Evolutionary conservation across 139 green algal genomes (phyloP).

Genomic region (Chlorella sp.): DNA sequence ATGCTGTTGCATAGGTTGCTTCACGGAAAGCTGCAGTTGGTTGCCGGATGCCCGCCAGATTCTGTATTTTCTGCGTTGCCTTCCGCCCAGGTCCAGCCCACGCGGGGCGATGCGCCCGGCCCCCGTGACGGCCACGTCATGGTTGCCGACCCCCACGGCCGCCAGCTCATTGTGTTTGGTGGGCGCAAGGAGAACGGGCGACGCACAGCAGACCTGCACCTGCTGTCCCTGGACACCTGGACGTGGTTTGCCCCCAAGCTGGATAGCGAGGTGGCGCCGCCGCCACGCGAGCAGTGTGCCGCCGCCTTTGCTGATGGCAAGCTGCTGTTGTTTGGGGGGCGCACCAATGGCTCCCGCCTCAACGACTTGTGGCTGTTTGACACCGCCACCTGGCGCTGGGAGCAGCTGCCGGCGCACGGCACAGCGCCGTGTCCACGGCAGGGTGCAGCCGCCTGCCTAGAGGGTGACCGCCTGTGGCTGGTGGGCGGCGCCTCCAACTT

Average conservation of each 20-base stretch:
- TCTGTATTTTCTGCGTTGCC: no score
- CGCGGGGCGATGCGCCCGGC: constrained; percentile 64
- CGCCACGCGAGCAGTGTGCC: constrained; percentile 63
- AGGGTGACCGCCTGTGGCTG: constrained; percentile 63
- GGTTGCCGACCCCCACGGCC: constrained; percentile 43
- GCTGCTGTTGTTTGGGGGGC: constrained; percentile 82
- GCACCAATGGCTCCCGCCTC: constrained; percentile 20
- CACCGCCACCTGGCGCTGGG: neutral
- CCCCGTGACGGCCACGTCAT: constrained; percentile 64
- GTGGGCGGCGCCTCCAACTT: constrained; percentile 89
- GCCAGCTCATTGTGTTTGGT: constrained; percentile 83
- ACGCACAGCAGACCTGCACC: constrained; percentile 85
- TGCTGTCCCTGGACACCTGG: constrained; percentile 80
- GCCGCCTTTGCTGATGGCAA: constrained; percentile 65
- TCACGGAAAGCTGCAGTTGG: no score
- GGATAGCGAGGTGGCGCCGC: constrained; percentile 55
- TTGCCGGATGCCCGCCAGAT: no score
- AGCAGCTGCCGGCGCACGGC: constrained; percentile 38
- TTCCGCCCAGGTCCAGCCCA: constrained; percentile 63
- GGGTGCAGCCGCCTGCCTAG: constrained; percentile 41
- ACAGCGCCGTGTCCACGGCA: constrained; percentile 82
- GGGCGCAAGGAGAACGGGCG: constrained; percentile 62
- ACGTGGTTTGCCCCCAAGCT: constrained; percentile 50
- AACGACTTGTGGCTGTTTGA: constrained; percentile 16
- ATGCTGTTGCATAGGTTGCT: no score